These are phyloP conservation scores for Sarocladium oryzae DNA, from an alignment of 2,329 filamentous ascomycete species.

Conservation along the genomic window DNA sequence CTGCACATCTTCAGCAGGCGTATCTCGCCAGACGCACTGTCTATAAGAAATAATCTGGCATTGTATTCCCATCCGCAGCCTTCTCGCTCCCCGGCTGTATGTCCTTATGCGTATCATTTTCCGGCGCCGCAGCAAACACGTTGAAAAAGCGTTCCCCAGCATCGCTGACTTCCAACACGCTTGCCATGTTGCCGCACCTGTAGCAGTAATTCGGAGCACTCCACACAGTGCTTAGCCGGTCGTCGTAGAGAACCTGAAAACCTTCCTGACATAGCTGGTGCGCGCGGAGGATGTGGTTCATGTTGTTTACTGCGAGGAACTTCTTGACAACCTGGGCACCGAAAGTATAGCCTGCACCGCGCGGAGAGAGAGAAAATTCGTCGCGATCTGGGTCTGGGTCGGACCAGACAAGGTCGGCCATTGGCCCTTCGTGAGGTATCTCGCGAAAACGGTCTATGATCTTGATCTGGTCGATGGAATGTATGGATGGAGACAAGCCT, in stretches of 20 bases:
- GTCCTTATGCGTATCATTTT: slow-evolving; percentile 89
- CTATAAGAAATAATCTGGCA: slow-evolving; percentile 69
- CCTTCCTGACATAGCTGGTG: slow-evolving; percentile 98
- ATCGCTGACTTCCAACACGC: slow-evolving; percentile 92
- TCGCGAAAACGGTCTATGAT: slow-evolving; percentile 98
- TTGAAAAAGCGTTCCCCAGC: slow-evolving; percentile 93
- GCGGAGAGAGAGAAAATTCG: slow-evolving; percentile 89
- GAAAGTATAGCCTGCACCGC: slow-evolving; percentile 95
- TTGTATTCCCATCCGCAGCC: slow-evolving; percentile 50
- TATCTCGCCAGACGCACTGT: background rate
- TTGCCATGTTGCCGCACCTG: slow-evolving; percentile 93
- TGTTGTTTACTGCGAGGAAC: slow-evolving; percentile 93
- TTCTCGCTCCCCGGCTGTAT: slow-evolving; percentile 72
- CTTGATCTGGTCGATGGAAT: slow-evolving; percentile 98
- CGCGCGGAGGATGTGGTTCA: slow-evolving; percentile 96
- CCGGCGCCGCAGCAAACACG: slow-evolving; percentile 92
- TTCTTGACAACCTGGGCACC: slow-evolving; percentile 97
- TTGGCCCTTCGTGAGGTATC: slow-evolving; percentile 96
- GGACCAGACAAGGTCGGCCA: slow-evolving; percentile 99
- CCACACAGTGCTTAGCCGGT: slow-evolving; percentile 93
- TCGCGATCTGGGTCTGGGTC: slow-evolving; percentile 96
- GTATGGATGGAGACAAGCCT: slow-evolving; percentile 83
- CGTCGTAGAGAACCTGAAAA: slow-evolving; percentile 94
- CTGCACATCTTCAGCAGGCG: background rate
- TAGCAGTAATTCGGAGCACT: slow-evolving; percentile 96